Percentiles rank a stretch among this genome's conserved stretches.
Conservation (phyloP, 495 filamentous ascomycete genomes). For the Parachaetomium inaequale region DNA sequence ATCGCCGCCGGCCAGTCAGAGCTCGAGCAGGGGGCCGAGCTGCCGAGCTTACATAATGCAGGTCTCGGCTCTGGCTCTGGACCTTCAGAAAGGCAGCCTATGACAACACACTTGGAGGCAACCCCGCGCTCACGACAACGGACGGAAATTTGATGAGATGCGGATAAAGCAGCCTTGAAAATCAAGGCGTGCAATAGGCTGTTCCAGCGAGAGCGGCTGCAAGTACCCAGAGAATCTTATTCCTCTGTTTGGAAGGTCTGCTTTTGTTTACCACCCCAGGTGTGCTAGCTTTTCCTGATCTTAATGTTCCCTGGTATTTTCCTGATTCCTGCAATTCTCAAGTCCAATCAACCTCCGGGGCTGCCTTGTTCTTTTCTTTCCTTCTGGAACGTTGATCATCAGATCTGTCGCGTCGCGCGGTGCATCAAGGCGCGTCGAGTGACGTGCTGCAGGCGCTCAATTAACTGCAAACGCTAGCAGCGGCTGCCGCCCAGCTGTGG, state of each 20-base stretch:
- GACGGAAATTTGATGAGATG: not conserved
- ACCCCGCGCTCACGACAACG: slow-evolving; percentile 5
- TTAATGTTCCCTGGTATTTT: not conserved
- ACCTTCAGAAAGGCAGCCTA: not conserved
- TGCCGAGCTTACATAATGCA: slow-evolving; percentile 19
- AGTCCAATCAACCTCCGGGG: no score
- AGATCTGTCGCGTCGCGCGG: slow-evolving; percentile 16
- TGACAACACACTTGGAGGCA: slow-evolving; percentile 3
- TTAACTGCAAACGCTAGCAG: slow-evolving; percentile 11
- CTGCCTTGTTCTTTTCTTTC: not conserved
- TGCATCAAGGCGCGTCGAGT: slow-evolving; percentile 17
- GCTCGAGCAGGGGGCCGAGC: slow-evolving; percentile 16
- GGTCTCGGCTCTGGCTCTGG: not conserved
- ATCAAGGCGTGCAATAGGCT: slow-evolving; percentile 2
- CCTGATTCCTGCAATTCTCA: not conserved
- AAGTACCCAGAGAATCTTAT: not conserved
- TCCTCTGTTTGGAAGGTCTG: not conserved
- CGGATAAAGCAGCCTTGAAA: not conserved
- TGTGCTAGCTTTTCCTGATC: not conserved
- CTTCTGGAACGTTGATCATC: not conserved
- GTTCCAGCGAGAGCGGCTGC: not conserved
- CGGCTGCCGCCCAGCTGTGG: slow-evolving; percentile 7
- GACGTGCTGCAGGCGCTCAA: slow-evolving; percentile 21
- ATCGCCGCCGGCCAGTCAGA: slow-evolving; percentile 13
- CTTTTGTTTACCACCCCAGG: not conserved